Evolutionary conservation across 306 rosid genomes (phyloP).

Genomic region (Dryas drummondii): DNA sequence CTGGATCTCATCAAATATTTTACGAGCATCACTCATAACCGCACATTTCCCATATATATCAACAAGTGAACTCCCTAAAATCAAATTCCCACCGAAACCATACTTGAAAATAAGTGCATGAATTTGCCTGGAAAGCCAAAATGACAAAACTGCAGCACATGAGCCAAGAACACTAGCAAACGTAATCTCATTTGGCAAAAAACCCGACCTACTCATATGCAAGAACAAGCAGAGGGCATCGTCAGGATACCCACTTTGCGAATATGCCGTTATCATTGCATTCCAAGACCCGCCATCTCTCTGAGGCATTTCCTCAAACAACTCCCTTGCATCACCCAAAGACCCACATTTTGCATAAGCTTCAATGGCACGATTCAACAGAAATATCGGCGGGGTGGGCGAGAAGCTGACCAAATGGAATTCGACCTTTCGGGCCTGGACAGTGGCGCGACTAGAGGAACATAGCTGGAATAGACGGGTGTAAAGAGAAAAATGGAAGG

Average conservation of each 20-base stretch:
- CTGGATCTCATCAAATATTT: constrained; percentile 57
- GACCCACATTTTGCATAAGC: constrained; percentile 57
- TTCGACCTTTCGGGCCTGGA: constrained; percentile 57
- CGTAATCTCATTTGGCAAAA: constrained; percentile 42
- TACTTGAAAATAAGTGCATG: constrained; percentile 48
- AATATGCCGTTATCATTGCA: constrained; percentile 51
- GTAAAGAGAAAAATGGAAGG: constrained; percentile 48
- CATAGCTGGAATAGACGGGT: constrained; percentile 60
- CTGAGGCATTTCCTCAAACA: constrained; percentile 78
- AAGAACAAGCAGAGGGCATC: constrained; percentile 39
- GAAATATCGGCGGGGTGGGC: constrained; percentile 51
- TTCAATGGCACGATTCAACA: constrained; percentile 67
- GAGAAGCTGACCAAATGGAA: constrained; percentile 58
- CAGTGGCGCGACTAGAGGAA: constrained; percentile 41
- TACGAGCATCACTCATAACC: constrained; percentile 49
- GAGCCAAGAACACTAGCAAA: constrained; percentile 59
- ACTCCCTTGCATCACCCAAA: constrained; percentile 54
- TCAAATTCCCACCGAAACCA: constrained; percentile 54
- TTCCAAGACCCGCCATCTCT: constrained; percentile 78
- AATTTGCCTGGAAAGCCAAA: constrained; percentile 45
- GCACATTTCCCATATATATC: constrained; percentile 66
- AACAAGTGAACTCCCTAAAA: constrained; percentile 65
- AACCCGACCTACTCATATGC: constrained; percentile 40
- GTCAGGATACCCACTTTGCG: constrained; percentile 30
- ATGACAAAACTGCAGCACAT: constrained; percentile 42